phyloP scores from a whole-genome alignment of 345 rosid genomes.

The Hevea brasiliensis region DNA sequence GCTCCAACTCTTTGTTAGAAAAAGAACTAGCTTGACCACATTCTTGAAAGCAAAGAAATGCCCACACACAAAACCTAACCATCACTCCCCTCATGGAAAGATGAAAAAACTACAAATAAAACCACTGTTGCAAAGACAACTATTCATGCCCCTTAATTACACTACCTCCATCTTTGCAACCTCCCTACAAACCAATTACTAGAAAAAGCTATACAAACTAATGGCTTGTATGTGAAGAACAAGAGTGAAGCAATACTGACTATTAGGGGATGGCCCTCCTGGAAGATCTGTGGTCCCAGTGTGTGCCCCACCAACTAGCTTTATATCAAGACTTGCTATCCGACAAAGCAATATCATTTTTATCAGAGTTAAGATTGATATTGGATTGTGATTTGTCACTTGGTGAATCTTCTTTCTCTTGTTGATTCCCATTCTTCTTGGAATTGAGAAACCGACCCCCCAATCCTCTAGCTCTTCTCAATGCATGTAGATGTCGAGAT shows the following conservation, averaged over 20 bases:
- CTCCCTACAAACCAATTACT: constrained; percentile 15
- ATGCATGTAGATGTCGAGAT: constrained; percentile 93
- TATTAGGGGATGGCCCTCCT: constrained; percentile 1
- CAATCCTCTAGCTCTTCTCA: constrained; percentile 89
- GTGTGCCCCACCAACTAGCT: constrained; percentile 1
- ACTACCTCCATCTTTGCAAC: constrained; percentile 15
- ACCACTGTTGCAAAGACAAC: not conserved
- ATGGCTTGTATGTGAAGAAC: constrained; percentile 2
- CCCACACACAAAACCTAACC: constrained; percentile 4
- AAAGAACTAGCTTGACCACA: constrained; percentile 8
- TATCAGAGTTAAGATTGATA: constrained; percentile 60
- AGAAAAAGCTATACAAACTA: constrained; percentile 29
- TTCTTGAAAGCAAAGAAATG: not conserved
- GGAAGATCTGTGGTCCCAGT: not conserved
- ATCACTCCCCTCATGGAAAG: not conserved
- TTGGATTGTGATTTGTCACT: constrained; percentile 58
- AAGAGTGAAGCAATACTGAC: constrained; percentile 6
- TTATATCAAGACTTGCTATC: constrained; percentile 46
- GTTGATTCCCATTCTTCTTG: constrained; percentile 56
- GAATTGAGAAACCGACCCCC: constrained; percentile 91
- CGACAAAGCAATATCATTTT: constrained; percentile 41
- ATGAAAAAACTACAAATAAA: not conserved
- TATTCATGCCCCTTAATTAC: constrained; percentile 14
- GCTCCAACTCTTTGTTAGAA: constrained; percentile 6
- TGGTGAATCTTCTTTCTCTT: constrained; percentile 46